These are phyloP conservation scores for Fusarium xyrophilum DNA, from an alignment of 2,329 filamentous ascomycete genomes.

Conservation along the genomic window DNA sequence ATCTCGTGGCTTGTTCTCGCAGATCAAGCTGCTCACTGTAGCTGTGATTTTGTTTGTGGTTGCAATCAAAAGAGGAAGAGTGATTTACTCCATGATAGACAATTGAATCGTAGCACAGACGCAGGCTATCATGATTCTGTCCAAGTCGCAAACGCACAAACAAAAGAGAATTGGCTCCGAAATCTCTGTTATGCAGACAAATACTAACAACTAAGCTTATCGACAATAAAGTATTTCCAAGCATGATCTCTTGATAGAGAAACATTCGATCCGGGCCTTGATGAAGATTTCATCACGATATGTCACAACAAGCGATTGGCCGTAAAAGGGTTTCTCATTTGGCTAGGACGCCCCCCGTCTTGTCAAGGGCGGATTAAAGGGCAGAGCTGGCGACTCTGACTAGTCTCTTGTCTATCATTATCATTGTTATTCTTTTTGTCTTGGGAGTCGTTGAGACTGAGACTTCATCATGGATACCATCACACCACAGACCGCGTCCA, in stretches of 20 bases:
- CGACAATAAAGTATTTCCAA: background rate
- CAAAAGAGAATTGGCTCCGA: background rate
- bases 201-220: background rate
- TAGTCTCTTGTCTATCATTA: background rate
- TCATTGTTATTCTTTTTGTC: background rate
- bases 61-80: rapidly evolving
- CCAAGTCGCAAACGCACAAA: background rate
- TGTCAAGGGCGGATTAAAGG: background rate
- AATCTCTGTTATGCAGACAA: background rate
- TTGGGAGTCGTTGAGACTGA: background rate
- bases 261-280: background rate
- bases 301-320: background rate
- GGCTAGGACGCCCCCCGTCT: background rate
- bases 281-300: background rate
- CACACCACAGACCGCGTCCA: background rate
- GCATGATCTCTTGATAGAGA: background rate
- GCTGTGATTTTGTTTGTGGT: background rate
- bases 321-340: background rate
- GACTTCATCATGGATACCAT: background rate
- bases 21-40: background rate
- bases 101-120: rapidly evolving
- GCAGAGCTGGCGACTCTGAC: background rate
- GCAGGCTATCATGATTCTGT: background rate
- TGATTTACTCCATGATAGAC: too few relatives aligned
- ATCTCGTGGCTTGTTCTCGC: background rate